phyloP scores from a whole-genome alignment of 1,139 yeast species.

The Groenewaldozyma sp. region DNA sequence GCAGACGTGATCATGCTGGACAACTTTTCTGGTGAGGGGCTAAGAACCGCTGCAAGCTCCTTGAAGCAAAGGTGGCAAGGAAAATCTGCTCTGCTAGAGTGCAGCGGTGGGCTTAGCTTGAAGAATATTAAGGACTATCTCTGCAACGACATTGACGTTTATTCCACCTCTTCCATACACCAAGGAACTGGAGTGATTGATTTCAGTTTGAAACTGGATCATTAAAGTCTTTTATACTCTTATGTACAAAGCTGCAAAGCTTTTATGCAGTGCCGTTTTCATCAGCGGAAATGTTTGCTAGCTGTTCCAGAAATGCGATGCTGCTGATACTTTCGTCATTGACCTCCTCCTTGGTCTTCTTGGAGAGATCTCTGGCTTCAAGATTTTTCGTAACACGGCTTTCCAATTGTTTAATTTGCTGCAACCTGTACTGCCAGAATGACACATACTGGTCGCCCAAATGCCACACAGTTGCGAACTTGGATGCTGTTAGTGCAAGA shows the following conservation, averaged over 20 bases:
- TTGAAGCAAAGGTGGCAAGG: conserved; percentile 50
- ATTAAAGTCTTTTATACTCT: conserved; percentile 10
- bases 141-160: conserved; percentile 76
- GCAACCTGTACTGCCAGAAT: conserved; percentile 60
- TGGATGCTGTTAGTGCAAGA: conserved; percentile 55
- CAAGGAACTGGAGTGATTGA: conserved; percentile 81
- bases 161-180: conserved; percentile 87
- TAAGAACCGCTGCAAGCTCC: conserved; percentile 55
- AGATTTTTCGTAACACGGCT: conserved; percentile 33
- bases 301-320: conserved; percentile 21
- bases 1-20: conserved; percentile 96
- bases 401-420: conserved; percentile 44
- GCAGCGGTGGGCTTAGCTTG: conserved; percentile 83
- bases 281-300: conserved; percentile 12
- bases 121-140: conserved; percentile 57
- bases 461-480: conserved; percentile 72
- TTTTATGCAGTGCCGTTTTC: conserved; percentile 7
- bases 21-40: conserved; percentile 63
- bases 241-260: not conserved
- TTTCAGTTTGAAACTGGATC: conserved; percentile 70
- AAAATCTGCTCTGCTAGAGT: conserved; percentile 61
- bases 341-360: conserved; percentile 10
- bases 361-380: conserved; percentile 11
- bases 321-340: conserved; percentile 15
- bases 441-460: conserved; percentile 44